These are phyloP conservation scores for Trematosphaeria pertusa DNA, from an alignment of 2,329 filamentous ascomycete species.

Conservation along the genomic window DNA sequence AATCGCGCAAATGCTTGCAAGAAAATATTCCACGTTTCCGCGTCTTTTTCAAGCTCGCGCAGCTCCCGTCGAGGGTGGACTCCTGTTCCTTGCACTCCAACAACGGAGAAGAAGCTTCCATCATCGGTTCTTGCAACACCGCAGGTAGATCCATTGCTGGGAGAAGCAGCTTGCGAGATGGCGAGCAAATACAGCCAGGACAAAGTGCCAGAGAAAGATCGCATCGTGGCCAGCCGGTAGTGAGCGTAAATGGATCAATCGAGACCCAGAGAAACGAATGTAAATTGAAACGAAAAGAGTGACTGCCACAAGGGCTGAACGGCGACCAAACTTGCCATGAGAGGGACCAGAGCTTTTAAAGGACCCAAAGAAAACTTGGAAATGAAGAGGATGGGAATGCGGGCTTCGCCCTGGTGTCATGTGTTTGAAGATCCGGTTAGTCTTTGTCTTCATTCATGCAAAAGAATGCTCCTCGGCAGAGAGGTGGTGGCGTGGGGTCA, in stretches of 20 bases:
- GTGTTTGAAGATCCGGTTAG: slow-evolving; percentile 21
- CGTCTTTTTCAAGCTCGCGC: slow-evolving; percentile 40
- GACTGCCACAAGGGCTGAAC: slow-evolving; percentile 29
- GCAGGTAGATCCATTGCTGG: slow-evolving; percentile 30
- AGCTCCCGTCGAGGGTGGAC: slow-evolving; percentile 36
- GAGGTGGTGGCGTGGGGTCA: background rate
- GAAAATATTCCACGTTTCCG: slow-evolving; percentile 41
- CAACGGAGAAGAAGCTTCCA: slow-evolving; percentile 38
- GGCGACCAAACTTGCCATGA: slow-evolving; percentile 18
- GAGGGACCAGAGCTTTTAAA: no score
- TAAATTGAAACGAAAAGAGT: slow-evolving; percentile 26
- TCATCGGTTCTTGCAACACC: slow-evolving; percentile 26
- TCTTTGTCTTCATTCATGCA: slow-evolving; percentile 29
- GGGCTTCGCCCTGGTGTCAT: slow-evolving; percentile 21
- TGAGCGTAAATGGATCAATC: slow-evolving; percentile 33
- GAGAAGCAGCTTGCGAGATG: slow-evolving; percentile 22
- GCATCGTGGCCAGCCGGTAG: slow-evolving; percentile 39
- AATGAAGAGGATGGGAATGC: slow-evolving; percentile 18
- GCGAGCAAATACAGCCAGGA: slow-evolving; percentile 22
- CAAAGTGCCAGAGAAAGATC: slow-evolving; percentile 31
- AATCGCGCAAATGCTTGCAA: slow-evolving; percentile 38
- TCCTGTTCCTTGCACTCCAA: slow-evolving; percentile 40
- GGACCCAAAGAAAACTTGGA: no score
- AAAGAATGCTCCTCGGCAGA: background rate
- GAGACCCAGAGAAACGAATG: slow-evolving; percentile 31